Percentiles rank a stretch among this genome's conserved stretches.
Conservation (phyloP, 1,139 yeast genomes). For the Diutina pseudorugosa region DNA sequence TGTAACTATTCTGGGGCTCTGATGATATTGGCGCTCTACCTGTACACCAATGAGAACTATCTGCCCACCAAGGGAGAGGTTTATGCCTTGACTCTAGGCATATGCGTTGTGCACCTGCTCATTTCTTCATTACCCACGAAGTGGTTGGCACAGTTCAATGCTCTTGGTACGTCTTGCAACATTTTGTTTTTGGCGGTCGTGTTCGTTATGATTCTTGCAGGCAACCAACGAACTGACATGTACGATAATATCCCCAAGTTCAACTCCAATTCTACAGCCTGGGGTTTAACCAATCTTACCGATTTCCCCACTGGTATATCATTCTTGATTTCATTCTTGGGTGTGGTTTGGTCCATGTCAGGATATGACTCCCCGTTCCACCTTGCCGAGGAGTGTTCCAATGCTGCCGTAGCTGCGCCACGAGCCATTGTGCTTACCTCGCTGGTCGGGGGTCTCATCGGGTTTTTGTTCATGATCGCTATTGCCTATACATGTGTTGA, state of each 20-base stretch:
- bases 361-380: slow-evolving; percentile 72
- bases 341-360: slow-evolving; percentile 67
- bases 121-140: slow-evolving; percentile 41
- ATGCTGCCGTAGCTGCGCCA: slow-evolving; percentile 56
- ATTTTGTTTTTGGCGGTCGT: slow-evolving; percentile 41
- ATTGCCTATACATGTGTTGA: slow-evolving; percentile 54
- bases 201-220: slow-evolving; percentile 45
- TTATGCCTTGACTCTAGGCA: slow-evolving; percentile 38
- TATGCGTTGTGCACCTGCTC: slow-evolving; percentile 38
- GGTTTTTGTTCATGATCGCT: slow-evolving; percentile 52
- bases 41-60: slow-evolving; percentile 18
- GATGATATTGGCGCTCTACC: slow-evolving; percentile 41
- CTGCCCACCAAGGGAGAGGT: slow-evolving; percentile 37
- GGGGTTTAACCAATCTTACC: slow-evolving; percentile 49
- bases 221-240: slow-evolving; percentile 27
- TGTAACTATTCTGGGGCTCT: slow-evolving; percentile 51
- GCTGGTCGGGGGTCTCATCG: slow-evolving; percentile 47
- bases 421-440: slow-evolving; percentile 56
- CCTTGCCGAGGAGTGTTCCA: slow-evolving; percentile 57
- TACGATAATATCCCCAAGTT: slow-evolving; percentile 28
- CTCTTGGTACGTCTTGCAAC: slow-evolving; percentile 40
- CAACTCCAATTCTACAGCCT: slow-evolving; percentile 38
- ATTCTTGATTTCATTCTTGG: slow-evolving; percentile 46
- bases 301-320: slow-evolving; percentile 60
- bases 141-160: slow-evolving; percentile 44